Evolutionary conservation across 169 alveolate species (phyloP).

Genomic region (Eimeria acervulina): DNA sequence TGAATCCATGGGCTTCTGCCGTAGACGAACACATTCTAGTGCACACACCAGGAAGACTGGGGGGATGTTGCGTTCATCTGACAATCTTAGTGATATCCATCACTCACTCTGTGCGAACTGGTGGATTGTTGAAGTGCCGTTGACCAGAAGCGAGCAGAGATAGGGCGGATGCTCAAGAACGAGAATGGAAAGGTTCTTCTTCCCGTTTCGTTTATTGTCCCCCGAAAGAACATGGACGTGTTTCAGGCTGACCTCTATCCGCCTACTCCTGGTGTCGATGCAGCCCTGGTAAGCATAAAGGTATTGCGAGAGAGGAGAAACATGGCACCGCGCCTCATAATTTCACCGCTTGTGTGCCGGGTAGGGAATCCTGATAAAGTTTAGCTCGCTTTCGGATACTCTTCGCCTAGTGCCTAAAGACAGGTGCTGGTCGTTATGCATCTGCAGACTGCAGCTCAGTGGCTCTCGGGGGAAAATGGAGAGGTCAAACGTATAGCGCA

Average conservation of each 20-base stretch:
- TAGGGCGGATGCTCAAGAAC: constrained; percentile 83
- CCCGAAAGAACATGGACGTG: constrained; percentile 83
- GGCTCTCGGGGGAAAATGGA: constrained; percentile 72
- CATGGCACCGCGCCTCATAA: not conserved
- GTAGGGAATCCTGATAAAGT: not conserved
- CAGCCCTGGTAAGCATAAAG: constrained; percentile 71
- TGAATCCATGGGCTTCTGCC: not conserved
- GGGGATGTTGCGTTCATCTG: not conserved
- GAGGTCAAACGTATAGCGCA: constrained; percentile 59
- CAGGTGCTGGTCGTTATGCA: not conserved
- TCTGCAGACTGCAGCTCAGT: constrained; percentile 65
- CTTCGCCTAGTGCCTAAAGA: not conserved
- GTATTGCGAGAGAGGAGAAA: not conserved
- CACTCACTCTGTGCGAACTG: not conserved
- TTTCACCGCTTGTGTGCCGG: not conserved
- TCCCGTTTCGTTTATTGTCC: constrained; percentile 82
- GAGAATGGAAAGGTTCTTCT: constrained; percentile 81
- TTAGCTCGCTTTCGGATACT: not conserved
- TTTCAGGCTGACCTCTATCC: constrained; percentile 85
- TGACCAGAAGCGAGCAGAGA: constrained; percentile 81
- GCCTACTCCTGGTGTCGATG: constrained; percentile 80
- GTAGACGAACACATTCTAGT: not conserved
- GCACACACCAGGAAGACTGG: not conserved
- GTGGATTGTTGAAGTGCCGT: constrained; percentile 65
- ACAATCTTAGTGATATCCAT: not conserved